Evolutionary conservation across 345 rosid genomes (phyloP).

Genomic region (Jatropha curcas): DNA sequence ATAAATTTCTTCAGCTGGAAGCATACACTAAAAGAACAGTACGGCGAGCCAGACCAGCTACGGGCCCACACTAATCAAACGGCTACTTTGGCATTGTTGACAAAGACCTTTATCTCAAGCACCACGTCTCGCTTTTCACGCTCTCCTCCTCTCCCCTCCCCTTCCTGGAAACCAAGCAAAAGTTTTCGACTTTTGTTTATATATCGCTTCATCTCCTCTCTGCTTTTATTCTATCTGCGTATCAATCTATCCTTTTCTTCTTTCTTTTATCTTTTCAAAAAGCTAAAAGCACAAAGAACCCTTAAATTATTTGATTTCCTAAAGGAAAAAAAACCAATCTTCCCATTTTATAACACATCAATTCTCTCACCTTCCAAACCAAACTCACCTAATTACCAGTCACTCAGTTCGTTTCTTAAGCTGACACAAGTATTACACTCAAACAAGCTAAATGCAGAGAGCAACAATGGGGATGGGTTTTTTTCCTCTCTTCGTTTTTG

Average conservation of each 20-base stretch:
- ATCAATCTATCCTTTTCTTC: too few species aligned
- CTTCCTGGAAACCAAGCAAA: conserved; percentile 19
- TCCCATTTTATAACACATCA: neutral
- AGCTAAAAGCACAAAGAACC: neutral
- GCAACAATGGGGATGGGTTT: neutral
- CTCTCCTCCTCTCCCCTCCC: neutral
- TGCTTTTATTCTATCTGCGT: neutral
- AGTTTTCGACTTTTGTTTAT: neutral
- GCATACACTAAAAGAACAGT: too few species aligned
- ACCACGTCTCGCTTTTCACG: neutral
- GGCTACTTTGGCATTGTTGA: neutral
- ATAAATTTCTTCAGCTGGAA: too few species aligned
- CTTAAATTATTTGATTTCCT: too few species aligned
- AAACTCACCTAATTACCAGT: neutral
- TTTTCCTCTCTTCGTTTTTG: conserved; percentile 12
- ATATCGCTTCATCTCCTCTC: neutral
- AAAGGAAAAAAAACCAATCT: neutral
- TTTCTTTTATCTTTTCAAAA: neutral
- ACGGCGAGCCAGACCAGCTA: too few species aligned
- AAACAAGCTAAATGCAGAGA: neutral
- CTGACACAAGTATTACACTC: neutral
- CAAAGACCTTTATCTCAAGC: neutral
- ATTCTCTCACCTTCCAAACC: neutral
- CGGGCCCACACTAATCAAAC: neutral
- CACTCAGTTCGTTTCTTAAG: too few species aligned